Base-by-base conservation (phyloP, 106 monocot genomes). In the Allium fistulosum region DNA sequence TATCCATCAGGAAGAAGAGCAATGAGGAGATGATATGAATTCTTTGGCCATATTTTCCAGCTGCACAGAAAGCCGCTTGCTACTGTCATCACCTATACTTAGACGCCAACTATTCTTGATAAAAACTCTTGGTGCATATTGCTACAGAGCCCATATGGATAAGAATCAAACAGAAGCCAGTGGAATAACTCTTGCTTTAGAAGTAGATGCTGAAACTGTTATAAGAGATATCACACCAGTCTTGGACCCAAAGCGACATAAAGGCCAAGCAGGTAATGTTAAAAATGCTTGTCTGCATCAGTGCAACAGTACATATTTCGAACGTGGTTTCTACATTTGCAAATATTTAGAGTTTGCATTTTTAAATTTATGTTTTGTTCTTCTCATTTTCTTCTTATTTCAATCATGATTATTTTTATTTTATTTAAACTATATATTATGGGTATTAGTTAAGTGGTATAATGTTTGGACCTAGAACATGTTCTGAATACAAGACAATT, bases 201-300 rank as follows among this genome's bases (percentile, higher is more conserved):
- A 84, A 65, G 75, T 80, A 48, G 88, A 88, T 55, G 80, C 86
- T 5, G 80, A 71, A 50, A 63, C 63, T 18, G 69, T 91, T 11
- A 71, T 97, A 13, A 75, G 84, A 67, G 73, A 62, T 66, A 87
- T 97, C 46, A 83, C 87, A 10, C 96, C 96, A 7, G 26, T 65
- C 64, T 57, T 92, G 53, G 87, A 89, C 48, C 75, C 72, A 0
- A 68, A 14, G 37, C 75, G 78, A 49, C 65, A 97, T 69, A 97
- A 97, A 68, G 96, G 96, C 51, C 96, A 97, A 77, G 92, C 96
- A 46, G 96, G 96, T 92, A 62, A 69, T 53, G 49, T 51, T 17
- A 22, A 22, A 22, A 22, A 22, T 17, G 48, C 4, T 1, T 62
- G 27, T 62, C 14, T 22, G 22, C 22, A 22, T 22, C 1, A 22